These are phyloP conservation scores for Lathyrus aphaca DNA, from an alignment of 306 rosid species.

Conservation along the genomic window DNA sequence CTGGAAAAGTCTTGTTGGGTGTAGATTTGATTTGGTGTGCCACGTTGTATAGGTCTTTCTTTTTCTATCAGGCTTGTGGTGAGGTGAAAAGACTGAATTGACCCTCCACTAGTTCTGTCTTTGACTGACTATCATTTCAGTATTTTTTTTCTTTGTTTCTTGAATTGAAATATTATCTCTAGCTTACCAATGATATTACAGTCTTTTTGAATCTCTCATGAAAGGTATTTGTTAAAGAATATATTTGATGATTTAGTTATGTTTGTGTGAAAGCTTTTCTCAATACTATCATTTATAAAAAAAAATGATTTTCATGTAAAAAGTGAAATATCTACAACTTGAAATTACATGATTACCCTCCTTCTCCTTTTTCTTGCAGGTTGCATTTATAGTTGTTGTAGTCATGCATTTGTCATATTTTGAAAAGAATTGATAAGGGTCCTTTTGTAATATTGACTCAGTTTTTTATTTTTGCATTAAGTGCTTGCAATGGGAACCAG, in stretches of 20 bases:
- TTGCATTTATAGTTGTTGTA: not conserved
- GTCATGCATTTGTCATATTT: conserved; percentile 32
- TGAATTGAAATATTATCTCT: conserved; percentile 26
- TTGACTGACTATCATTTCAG: conserved; percentile 25
- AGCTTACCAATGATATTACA: conserved; percentile 26
- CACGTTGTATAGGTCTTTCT: conserved; percentile 19
- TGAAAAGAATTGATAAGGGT: conserved; percentile 26
- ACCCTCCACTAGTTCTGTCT: conserved; percentile 39
- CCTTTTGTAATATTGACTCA: not conserved
- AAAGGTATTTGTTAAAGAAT: not conserved
- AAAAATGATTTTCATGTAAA: too few relatives aligned
- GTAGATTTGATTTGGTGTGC: conserved; percentile 30
- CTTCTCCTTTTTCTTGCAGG: too few relatives aligned
- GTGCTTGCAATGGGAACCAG: conserved; percentile 65
- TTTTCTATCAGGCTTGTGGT: conserved; percentile 35
- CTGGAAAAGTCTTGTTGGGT: conserved; percentile 21
- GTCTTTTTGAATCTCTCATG: conserved; percentile 19
- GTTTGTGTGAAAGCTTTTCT: too few relatives aligned
- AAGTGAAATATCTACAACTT: too few relatives aligned
- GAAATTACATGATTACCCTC: too few relatives aligned
- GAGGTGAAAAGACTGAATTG: conserved; percentile 50
- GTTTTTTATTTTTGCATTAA: conserved; percentile 5
- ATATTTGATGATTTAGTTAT: too few relatives aligned
- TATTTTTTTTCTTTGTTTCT: not conserved
- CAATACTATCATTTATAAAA: too few relatives aligned